Conservation (phyloP, 257 asterid species). For the Mitragyna speciosa region DNA sequence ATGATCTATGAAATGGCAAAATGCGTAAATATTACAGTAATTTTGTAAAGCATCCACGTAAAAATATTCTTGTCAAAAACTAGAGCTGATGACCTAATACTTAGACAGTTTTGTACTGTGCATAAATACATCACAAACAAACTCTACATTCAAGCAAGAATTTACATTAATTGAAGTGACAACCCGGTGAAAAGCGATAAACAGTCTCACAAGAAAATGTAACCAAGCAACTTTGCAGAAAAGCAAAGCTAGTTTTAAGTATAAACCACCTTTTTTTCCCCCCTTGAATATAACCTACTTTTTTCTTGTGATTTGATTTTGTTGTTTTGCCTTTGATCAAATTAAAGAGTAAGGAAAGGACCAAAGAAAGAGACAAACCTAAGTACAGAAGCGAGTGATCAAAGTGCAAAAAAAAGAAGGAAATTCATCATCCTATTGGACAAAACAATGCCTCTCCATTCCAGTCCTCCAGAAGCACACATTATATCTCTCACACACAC, state of each 20-base stretch:
- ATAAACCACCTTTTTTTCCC: not conserved
- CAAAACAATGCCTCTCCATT: constrained; percentile 8
- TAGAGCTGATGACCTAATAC: not conserved
- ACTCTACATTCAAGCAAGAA: too few relatives aligned
- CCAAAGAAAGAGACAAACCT: constrained; percentile 24
- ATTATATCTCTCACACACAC: not conserved
- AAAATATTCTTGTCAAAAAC: not conserved
- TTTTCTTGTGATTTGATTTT: not conserved
- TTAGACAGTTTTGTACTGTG: not conserved
- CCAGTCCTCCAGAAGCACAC: not conserved
- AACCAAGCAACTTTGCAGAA: too few relatives aligned
- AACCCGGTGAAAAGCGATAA: too few relatives aligned
- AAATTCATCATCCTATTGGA: constrained; percentile 7
- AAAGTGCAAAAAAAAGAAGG: constrained; percentile 8
- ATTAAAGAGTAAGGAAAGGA: not conserved
- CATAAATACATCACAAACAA: too few relatives aligned
- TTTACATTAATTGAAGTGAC: too few relatives aligned
- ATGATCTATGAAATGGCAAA: too few relatives aligned
- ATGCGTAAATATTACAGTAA: too few relatives aligned
- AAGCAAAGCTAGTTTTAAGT: not conserved
- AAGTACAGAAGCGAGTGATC: constrained; percentile 14
- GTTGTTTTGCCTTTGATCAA: not conserved
- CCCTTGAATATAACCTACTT: not conserved
- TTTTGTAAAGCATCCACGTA: not conserved
- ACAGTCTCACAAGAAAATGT: too few relatives aligned